These are phyloP conservation scores for Botrytis squamosa DNA, from an alignment of 2,329 filamentous ascomycete species.

Conservation along the genomic window DNA sequence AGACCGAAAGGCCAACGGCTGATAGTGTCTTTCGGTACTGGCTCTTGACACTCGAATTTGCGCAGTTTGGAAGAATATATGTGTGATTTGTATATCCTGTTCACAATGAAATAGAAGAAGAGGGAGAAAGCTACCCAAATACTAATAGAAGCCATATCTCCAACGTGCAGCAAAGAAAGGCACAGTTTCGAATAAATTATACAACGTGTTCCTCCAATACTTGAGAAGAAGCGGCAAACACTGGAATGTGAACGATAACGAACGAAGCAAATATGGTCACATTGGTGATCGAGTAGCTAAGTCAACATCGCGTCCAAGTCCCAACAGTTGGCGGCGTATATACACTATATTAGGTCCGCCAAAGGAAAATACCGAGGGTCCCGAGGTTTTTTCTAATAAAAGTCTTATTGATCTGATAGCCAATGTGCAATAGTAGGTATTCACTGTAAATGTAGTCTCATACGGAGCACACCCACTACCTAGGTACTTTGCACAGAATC, in stretches of 20 bases:
- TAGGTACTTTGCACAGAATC: background rate
- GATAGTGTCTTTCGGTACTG: background rate
- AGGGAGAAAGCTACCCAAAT: background rate
- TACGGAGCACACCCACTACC: background rate
- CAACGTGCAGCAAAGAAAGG: background rate
- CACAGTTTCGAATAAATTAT: background rate
- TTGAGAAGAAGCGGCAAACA: background rate
- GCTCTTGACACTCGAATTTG: background rate
- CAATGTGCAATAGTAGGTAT: background rate
- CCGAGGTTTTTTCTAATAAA: background rate
- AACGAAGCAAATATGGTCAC: background rate
- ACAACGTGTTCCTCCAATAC: background rate
- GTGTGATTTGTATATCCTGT: background rate
- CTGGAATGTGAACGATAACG: background rate
- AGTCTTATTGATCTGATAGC: background rate
- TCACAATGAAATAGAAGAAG: background rate
- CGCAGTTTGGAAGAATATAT: background rate
- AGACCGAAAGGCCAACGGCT: conserved; percentile 3
- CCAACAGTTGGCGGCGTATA: background rate
- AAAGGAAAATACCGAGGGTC: background rate
- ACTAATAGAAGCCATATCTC: background rate
- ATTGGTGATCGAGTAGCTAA: background rate
- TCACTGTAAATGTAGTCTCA: background rate
- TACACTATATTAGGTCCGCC: background rate
- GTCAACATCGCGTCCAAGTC: background rate